Conservation (phyloP, 1,284 basidiomycete species). For the Cutaneotrichosporon cavernicola region DNA sequence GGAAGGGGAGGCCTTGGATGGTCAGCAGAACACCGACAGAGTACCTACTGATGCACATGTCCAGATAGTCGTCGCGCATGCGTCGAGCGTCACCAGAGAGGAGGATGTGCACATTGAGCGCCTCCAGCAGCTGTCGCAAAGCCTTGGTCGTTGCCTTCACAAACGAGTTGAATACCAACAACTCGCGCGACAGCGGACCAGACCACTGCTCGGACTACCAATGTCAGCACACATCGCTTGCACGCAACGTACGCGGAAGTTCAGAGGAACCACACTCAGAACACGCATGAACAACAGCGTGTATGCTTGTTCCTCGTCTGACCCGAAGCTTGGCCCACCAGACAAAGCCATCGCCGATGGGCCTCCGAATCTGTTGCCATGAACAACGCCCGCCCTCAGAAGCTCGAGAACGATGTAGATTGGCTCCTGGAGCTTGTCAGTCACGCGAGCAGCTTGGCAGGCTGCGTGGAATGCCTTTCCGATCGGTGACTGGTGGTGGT, state of each 20-base stretch:
- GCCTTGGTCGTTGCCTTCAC: slow-evolving; percentile 84
- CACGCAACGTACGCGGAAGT: slow-evolving; percentile 70
- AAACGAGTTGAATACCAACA: slow-evolving; percentile 98
- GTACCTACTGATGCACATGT: slow-evolving; percentile 67
- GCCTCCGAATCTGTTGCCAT: slow-evolving; percentile 87
- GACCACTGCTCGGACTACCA: slow-evolving; percentile 77
- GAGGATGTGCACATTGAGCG: slow-evolving; percentile 86
- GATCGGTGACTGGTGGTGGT: slow-evolving; percentile 83
- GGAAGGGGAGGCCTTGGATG: slow-evolving; percentile 70
- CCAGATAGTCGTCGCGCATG: slow-evolving; percentile 84
- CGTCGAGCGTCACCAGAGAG: slow-evolving; percentile 81
- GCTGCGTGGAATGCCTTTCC: slow-evolving; percentile 87
- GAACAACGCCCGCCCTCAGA: slow-evolving; percentile 89
- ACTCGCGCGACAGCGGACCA: slow-evolving; percentile 89
- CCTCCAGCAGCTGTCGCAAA: slow-evolving; percentile 84
- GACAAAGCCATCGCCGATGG: slow-evolving; percentile 65
- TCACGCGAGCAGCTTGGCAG: slow-evolving; percentile 72
- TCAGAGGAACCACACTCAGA: slow-evolving; percentile 86
- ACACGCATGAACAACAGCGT: slow-evolving; percentile 96
- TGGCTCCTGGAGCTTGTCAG: slow-evolving; percentile 98
- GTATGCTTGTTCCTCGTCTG: slow-evolving; percentile 83
- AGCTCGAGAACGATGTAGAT: slow-evolving; percentile 90
- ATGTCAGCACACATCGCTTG: slow-evolving; percentile 9
- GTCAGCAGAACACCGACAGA: background rate
- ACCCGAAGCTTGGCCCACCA: slow-evolving; percentile 90